Evolutionary conservation across 306 rosid species (phyloP), one percentile per base, ranked within the genome.

Genomic region (Corylus avellana): DNA sequence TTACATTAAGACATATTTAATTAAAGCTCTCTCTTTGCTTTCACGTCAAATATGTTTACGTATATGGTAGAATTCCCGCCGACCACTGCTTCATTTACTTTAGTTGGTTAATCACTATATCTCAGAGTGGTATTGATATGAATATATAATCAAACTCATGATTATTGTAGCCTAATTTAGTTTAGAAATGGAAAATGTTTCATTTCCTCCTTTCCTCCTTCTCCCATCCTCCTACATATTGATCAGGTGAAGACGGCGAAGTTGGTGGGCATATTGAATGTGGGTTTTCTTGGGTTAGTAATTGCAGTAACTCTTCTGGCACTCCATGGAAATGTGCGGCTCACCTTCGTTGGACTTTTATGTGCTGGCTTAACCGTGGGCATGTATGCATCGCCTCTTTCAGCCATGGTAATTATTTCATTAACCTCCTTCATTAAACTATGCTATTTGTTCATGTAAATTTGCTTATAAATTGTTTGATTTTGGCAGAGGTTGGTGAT

Each of bases 371-470:
- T 86, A 66, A 89, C 88, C 46, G 58, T 83, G 1, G 61, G 74
- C 64, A 85, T 89, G 92, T 89, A 89, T 32, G 92, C 87, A 47
- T 80, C 90, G 2, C 90, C 90, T 12, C 74, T 89, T 1, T 55
- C 86, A 4, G 74, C 72, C 80, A 80, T 89, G 88, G 92, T 84
- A 84, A 70, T 5, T 6, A 42, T 5, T 42, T 42, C 0, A 42
- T 42, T 42, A 42, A 42, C 6, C 46, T 32, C 35, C 35, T 32
- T 32, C 35, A 32, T 32, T 32, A 32, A 46, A 13, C 2, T 32
- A 32, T 32, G 35, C 2, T 32, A 32, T 1, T 32, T 32, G 35
- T 2, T 32, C 35, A 0, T 32, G 35, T 32, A 3, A 32, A 32
- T 5, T 5, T 42, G 44, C 44, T 3, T 4, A 39, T 39, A 39